These are phyloP conservation scores for Rubia peregrina DNA, from an alignment of 305 asterid genomes.

Conservation along the genomic window DNA sequence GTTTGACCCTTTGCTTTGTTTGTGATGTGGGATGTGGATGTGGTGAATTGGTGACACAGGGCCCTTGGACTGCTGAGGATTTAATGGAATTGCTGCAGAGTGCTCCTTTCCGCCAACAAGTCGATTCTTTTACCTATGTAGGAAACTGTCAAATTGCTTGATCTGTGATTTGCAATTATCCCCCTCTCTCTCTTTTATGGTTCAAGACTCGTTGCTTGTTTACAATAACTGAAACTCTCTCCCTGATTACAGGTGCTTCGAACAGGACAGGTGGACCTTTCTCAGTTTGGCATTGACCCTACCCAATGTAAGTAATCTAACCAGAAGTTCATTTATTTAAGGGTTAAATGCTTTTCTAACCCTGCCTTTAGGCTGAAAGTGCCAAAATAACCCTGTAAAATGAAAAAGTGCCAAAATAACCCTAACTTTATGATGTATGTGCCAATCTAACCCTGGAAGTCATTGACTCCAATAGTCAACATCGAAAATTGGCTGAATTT, in stretches of 20 bases:
- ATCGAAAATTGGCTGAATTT: no score
- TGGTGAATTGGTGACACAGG: constrained; percentile 53
- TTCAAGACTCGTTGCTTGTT: not conserved
- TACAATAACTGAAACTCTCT: constrained; percentile 5
- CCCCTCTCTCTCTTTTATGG: not conserved
- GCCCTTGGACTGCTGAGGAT: constrained; percentile 74
- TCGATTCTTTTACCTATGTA: constrained; percentile 90
- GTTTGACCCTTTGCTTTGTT: constrained; percentile 16
- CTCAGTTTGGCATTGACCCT: constrained; percentile 91
- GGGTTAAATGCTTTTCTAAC: no score
- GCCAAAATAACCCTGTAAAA: no score
- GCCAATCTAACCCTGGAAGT: no score
- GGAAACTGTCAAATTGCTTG: constrained; percentile 23
- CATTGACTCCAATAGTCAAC: no score
- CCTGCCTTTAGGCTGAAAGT: no score
- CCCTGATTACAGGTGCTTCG: constrained; percentile 56
- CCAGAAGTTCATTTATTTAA: not conserved
- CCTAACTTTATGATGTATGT: no score
- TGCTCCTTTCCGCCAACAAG: constrained; percentile 90
- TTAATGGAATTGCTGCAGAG: constrained; percentile 79
- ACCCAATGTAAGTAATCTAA: constrained; percentile 55
- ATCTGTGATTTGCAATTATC: not conserved
- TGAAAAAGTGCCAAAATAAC: no score
- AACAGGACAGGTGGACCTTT: constrained; percentile 84
- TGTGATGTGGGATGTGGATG: constrained; percentile 11